phyloP scores from a whole-genome alignment of 768 basidiomycete genomes.

The Nevesoporus exiguus region DNA sequence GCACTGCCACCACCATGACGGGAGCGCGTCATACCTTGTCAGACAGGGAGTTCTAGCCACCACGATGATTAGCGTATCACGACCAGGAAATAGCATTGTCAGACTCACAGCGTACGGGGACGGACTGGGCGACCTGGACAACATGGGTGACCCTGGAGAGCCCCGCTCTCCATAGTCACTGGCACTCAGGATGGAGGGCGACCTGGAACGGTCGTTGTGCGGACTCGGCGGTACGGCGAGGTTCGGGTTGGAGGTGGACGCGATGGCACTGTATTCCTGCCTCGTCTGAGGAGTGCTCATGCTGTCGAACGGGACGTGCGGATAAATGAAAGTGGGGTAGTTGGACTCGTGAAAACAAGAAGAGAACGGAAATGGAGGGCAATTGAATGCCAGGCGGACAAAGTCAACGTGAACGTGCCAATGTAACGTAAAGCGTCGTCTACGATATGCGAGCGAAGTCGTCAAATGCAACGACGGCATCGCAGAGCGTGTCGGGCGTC shows the following conservation, averaged over 20 bases:
- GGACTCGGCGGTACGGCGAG: conserved; percentile 19
- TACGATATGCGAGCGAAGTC: conserved; percentile 2
- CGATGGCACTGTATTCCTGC: conserved; percentile 27
- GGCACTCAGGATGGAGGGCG: conserved; percentile 20
- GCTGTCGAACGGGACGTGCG: neutral
- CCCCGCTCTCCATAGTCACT: conserved; percentile 16
- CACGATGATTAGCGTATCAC: neutral
- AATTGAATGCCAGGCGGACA: neutral
- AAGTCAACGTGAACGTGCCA: neutral
- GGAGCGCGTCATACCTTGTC: conserved; percentile 19
- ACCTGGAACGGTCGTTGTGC: conserved; percentile 9
- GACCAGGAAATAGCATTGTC: neutral
- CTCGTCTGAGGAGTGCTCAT: conserved; percentile 28
- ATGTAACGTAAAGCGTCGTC: conserved; percentile 11
- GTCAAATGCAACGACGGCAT: conserved; percentile 27
- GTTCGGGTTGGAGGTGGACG: conserved; percentile 23
- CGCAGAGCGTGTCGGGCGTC: conserved; percentile 47
- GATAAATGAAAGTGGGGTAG: conserved; percentile 18
- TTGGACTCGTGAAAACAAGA: conserved; percentile 8
- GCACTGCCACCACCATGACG: neutral
- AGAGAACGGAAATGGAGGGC: conserved; percentile 1
- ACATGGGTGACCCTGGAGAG: conserved; percentile 10
- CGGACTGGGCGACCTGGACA: conserved; percentile 27
- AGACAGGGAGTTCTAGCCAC: conserved; percentile 25
- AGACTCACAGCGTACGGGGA: conserved; percentile 26